Evolutionary conservation across 352 stramenopile species (phyloP), one percentile per base, ranked within the genome.

Genomic region (Phytophthora lateralis): DNA sequence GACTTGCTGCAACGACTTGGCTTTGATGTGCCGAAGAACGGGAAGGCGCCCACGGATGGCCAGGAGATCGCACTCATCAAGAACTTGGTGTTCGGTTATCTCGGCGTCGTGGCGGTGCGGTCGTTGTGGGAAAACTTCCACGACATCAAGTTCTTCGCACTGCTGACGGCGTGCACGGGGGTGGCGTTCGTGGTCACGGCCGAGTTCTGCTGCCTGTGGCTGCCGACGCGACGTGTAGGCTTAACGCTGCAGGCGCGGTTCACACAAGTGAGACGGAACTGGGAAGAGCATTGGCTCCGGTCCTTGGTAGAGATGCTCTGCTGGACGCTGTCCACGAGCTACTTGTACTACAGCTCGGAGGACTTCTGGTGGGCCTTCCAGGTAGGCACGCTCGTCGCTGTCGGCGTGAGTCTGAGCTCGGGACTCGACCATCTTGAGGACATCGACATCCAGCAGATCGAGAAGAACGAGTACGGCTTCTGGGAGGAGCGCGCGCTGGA

Each of bases 191-290:
- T 92, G 7, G 60, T 88, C 30, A 90, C 72, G 2, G 85, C 79
- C 35, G 82, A 94, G 70, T 88, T 91, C 41, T 92, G 77, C 56
- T 92, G 81, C 29, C 73, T 94, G 0, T 94, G 81, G 85, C 64
- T 92, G 30, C 85, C 85, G 0, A 91, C 85, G 4, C 78, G 85
- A 43, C 82, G 78, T 29, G 57, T 90, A 20, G 82, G 85, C 4
- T 58, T 92, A 30, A 94, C 80, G 45, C 59, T 92, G 29, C 85
- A 94, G 66, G 90, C 79, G 26, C 79, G 82, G 18, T 92, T 89
- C 58, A 92, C 82, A 2, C 64, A 80, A 32, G 72, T 88, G 15
- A 41, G 29, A 20, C 49, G 72, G 26, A 91, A 92, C 63, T 94
- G 85, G 85, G 46, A 69, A n/a, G 63, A 85, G 1, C 72, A 91